Conservation (phyloP, 2,329 filamentous ascomycete species). For the Apiospora malaysiana region DNA sequence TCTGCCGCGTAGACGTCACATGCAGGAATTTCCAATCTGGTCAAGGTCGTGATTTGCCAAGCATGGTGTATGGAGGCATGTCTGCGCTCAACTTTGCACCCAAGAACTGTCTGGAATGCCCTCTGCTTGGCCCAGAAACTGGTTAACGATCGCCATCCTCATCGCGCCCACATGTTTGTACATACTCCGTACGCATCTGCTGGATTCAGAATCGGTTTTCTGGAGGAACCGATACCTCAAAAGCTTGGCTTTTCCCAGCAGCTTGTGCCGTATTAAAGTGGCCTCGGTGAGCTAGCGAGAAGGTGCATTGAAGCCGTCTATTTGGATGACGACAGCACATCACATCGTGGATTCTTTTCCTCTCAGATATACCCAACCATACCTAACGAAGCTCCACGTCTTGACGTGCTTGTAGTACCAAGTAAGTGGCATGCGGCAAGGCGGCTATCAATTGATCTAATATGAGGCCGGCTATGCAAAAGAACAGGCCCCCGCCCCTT, state of each 20-base stretch:
- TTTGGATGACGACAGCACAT: conserved; percentile 14
- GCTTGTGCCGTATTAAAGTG: background rate
- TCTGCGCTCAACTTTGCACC: background rate
- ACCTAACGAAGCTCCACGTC: background rate
- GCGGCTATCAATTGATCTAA: conserved; percentile 9
- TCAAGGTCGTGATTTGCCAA: background rate
- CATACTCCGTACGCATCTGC: background rate
- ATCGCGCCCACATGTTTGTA: background rate
- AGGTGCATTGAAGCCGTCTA: background rate
- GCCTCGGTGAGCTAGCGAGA: background rate
- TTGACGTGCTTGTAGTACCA: conserved; percentile 3
- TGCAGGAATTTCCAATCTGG: conserved; percentile 17
- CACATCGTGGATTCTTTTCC: background rate
- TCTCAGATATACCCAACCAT: background rate
- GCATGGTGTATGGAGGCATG: background rate
- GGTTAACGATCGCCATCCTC: background rate
- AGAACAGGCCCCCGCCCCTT: background rate
- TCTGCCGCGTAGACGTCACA: conserved; percentile 19
- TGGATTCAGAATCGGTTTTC: background rate
- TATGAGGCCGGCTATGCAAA: background rate
- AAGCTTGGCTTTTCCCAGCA: conserved; percentile 14
- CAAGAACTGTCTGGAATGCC: background rate
- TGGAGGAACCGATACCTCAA: conserved; percentile 1
- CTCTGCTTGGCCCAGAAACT: background rate
- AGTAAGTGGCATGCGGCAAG: conserved; percentile 3